Base-by-base conservation (phyloP, 2,329 filamentous ascomycete genomes). In the Aspergillus felis region DNA sequence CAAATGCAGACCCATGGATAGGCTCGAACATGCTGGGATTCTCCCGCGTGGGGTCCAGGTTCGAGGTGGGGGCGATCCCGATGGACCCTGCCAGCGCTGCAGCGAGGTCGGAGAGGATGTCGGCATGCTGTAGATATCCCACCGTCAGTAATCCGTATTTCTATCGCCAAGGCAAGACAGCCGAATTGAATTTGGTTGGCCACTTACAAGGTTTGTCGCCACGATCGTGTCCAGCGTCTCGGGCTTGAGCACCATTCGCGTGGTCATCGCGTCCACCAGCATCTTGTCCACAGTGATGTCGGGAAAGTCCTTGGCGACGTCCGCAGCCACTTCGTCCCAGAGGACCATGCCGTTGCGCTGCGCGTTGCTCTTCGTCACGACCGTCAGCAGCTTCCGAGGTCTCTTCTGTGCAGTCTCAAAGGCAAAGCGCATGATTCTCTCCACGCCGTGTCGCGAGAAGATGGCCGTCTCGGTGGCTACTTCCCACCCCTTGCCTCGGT, bases 31-130 rank as follows among this genome's bases (percentile, higher is more conserved):
- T 82, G 57, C 81, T 84, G 0, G 85, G 85, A 58, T 84, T 82
- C 61, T 80, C 67, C 17, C 83, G 76, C 2, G 82, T 85, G 1
- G 87, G 87, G 62, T 90, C 87, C 1, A 90, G 76, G 63, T 89
- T 89, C 51, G 81, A 84, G 0, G 87, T 89, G 3, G 87, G 87
- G 3, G 87, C 87, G 57, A 91, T 89, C 8, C 88, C 87, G 59
- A 90, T 90, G 2, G 83, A 87, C 0, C 87, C 87, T 2, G 87
- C 87, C 6, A 90, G 76, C 0, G 87, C 86, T 14, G 88, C 87
- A 5, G 87, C 88, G 22, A 90, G 77, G 65, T 90, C 87, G 0
- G 86, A 88, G 4, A 90, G 80, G 51, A 89, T 88, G 60, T 89
- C 87, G 5, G 85, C 86, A 71, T 82, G 69, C 67, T 75, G 49